These are phyloP conservation scores for Linum usitatissimum DNA, from an alignment of 345 rosid species.

Conservation along the genomic window DNA sequence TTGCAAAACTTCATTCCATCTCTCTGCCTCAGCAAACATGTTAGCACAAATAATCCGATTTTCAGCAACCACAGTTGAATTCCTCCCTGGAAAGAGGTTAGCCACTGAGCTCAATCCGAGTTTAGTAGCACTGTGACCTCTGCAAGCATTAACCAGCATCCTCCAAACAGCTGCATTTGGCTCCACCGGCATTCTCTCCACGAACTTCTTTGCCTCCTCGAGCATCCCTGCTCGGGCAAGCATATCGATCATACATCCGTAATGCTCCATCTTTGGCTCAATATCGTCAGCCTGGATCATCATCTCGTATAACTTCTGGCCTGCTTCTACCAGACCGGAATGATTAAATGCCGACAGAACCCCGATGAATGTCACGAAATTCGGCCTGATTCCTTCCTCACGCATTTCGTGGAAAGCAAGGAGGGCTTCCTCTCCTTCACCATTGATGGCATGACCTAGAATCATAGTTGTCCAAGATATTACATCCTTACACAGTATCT, in stretches of 20 bases:
- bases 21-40: constrained; percentile 19
- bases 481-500: constrained; percentile 17
- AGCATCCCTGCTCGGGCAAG: constrained; percentile 23
- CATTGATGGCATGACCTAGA: constrained; percentile 25
- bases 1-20: constrained; percentile 20
- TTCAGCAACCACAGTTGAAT: not conserved
- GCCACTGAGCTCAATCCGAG: constrained; percentile 14
- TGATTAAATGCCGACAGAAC: constrained; percentile 21
- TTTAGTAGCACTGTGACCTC: constrained; percentile 15
- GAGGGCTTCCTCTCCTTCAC: constrained; percentile 23
- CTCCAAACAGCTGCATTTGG: constrained; percentile 18
- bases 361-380: constrained; percentile 22
- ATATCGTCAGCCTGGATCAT: constrained; percentile 13
- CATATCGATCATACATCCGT: constrained; percentile 25
- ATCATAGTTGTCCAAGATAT: constrained; percentile 25
- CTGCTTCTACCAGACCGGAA: constrained; percentile 23
- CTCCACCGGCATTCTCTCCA: constrained; percentile 16
- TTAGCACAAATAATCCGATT: constrained; percentile 16
- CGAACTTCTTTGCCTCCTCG: constrained; percentile 19
- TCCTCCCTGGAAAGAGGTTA: not conserved
- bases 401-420: constrained; percentile 18
- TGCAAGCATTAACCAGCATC: constrained; percentile 17
- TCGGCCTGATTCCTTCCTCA: constrained; percentile 18
- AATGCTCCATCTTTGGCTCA: constrained; percentile 19
- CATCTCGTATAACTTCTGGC: constrained; percentile 10